A percentile compares a stretch with the other conserved stretches of the same genome.
These are phyloP conservation scores for Kwoniella sp. DNA, from an alignment of 768 basidiomycete genomes.

Conservation along the genomic window DNA sequence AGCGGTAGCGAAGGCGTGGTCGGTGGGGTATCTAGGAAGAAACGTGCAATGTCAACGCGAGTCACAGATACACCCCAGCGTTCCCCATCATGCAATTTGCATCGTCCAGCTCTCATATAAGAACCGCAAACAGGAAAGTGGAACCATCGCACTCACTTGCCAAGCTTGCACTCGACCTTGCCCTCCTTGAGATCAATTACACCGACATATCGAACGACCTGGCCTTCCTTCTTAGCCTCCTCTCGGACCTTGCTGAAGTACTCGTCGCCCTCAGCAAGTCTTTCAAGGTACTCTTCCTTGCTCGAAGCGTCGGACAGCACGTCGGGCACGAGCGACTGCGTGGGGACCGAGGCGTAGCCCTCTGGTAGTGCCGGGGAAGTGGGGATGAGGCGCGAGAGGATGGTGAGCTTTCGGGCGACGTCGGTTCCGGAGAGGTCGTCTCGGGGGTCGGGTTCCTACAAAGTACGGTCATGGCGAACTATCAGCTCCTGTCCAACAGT, in stretches of 20 bases:
- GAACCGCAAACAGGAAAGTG: no score
- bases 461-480: no score
- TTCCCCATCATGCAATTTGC: neutral
- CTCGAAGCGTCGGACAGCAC: conserved; percentile 68
- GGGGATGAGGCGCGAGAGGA: conserved; percentile 73
- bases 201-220: conserved; percentile 90
- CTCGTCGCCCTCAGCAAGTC: conserved; percentile 78
- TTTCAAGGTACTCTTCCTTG: conserved; percentile 79
- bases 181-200: conserved; percentile 79
- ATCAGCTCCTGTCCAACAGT: no score
- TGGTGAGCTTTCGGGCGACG: conserved; percentile 95
- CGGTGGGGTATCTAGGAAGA: conserved; percentile 71
- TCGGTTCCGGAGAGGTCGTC: conserved; percentile 97
- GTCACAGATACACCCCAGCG: no score
- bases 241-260: conserved; percentile 75
- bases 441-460: conserved; percentile 91
- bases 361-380: conserved; percentile 63
- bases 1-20: conserved; percentile 93
- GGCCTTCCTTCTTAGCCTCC: conserved; percentile 75
- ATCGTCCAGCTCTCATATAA: no score
- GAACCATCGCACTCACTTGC: conserved; percentile 65
- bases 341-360: conserved; percentile 79
- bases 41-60: neutral
- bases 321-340: conserved; percentile 79
- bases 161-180: conserved; percentile 80